These are phyloP conservation scores for Candida gorgasii DNA, from an alignment of 805 yeast species.

Conservation along the genomic window DNA sequence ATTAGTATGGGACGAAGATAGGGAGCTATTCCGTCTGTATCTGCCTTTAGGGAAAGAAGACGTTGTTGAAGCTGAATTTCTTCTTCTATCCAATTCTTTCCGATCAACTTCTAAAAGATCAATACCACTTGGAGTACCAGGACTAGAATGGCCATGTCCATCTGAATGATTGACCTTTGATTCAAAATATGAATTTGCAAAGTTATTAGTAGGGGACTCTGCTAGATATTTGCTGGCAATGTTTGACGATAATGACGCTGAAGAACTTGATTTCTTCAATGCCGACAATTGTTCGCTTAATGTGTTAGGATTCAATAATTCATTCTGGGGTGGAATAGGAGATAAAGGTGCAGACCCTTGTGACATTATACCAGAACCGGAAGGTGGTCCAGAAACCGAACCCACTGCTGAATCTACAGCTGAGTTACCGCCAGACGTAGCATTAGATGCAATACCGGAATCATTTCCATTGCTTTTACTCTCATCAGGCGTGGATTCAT, in stretches of 20 bases:
- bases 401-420: background rate
- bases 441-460: background rate
- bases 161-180: background rate
- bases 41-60: conserved; percentile 7
- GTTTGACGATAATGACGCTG: conserved; percentile 15
- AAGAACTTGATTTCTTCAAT: conserved; percentile 9
- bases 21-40: conserved; percentile 21
- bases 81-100: conserved; percentile 8
- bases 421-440: background rate
- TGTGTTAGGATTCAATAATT: conserved; percentile 3
- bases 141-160: background rate
- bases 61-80: conserved; percentile 13
- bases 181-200: conserved; percentile 1
- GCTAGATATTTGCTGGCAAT: conserved; percentile 14
- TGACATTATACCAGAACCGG: background rate
- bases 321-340: conserved; percentile 1
- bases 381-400: conserved; percentile 1
- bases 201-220: conserved; percentile 2
- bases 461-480: background rate
- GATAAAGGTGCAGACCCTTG: too few relatives aligned
- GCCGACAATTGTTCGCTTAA: conserved; percentile 5
- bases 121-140: background rate
- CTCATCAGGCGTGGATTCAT: background rate
- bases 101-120: background rate
- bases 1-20: conserved; percentile 19